A percentile compares a stretch with the other conserved stretches of the same genome.
Evolutionary conservation across 305 asterid genomes (phyloP).

Genomic region (Fraxinus angustifolia): DNA sequence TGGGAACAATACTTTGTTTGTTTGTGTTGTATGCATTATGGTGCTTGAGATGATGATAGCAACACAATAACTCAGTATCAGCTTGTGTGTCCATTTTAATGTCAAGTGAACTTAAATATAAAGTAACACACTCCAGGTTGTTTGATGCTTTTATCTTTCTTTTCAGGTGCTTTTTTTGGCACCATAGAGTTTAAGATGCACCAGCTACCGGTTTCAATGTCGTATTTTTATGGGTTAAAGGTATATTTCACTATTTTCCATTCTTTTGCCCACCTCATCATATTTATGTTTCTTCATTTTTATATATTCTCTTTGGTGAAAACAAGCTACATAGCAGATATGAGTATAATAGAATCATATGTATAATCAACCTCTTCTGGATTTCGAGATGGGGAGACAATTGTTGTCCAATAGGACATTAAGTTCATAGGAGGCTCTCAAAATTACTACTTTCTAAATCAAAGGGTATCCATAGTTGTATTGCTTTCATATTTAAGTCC

Average conservation of each 20-base stretch:
- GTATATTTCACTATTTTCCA: slow-evolving; percentile 18
- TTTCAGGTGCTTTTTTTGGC: slow-evolving; percentile 22
- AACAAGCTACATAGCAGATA: not conserved
- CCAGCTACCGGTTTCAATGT: slow-evolving; percentile 24
- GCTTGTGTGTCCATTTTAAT: not conserved
- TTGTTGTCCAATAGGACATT: not conserved
- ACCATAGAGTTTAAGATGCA: slow-evolving; percentile 20
- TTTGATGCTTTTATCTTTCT: slow-evolving; percentile 10
- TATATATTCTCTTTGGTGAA: not conserved
- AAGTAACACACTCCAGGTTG: not conserved
- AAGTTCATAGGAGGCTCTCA: not conserved
- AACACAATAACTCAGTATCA: slow-evolving; percentile 2
- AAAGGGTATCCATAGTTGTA: not conserved
- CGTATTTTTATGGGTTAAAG: slow-evolving; percentile 38
- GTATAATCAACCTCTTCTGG: not conserved
- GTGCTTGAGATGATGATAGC: slow-evolving; percentile 13
- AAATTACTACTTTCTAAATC: not conserved
- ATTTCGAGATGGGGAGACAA: not conserved
- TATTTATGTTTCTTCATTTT: not conserved
- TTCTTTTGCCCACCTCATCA: not conserved
- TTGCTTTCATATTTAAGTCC: not conserved
- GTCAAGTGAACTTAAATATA: not conserved
- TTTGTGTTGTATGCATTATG: not conserved
- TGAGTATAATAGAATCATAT: not conserved
- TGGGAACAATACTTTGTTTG: not conserved